These are phyloP conservation scores for Globisporangium nodosum DNA, from an alignment of 352 stramenopile species.

Conservation along the genomic window DNA sequence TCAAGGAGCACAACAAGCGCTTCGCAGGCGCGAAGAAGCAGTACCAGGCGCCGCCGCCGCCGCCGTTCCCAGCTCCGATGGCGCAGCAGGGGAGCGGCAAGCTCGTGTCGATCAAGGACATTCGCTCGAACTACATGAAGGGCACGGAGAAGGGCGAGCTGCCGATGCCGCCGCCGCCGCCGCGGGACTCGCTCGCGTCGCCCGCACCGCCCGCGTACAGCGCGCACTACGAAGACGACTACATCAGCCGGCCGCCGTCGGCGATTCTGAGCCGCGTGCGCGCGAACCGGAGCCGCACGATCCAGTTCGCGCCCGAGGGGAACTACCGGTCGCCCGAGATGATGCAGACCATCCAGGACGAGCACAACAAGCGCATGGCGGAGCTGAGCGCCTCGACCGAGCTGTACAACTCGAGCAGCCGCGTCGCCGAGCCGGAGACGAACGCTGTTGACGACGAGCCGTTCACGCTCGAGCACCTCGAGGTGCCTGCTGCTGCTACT, in stretches of 20 bases:
- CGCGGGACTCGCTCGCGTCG: background rate
- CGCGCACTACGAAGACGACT: slow-evolving; percentile 11
- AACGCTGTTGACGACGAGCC: slow-evolving; percentile 10
- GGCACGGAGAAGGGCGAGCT: slow-evolving; percentile 11
- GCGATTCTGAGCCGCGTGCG: slow-evolving; percentile 40
- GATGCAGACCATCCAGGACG: slow-evolving; percentile 30
- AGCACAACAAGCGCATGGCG: slow-evolving; percentile 38
- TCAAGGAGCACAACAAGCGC: slow-evolving; percentile 8
- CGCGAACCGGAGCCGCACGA: slow-evolving; percentile 35
- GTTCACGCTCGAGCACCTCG: slow-evolving; percentile 13
- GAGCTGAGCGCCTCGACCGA: slow-evolving; percentile 13
- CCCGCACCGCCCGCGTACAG: background rate
- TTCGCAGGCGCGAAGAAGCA: slow-evolving; percentile 10
- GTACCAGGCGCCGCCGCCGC: background rate
- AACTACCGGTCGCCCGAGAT: slow-evolving; percentile 27
- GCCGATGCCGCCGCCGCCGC: background rate
- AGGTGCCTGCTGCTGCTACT: background rate
- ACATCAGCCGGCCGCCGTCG: slow-evolving; percentile 27
- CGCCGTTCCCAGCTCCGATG: background rate
- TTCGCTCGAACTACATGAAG: slow-evolving; percentile 17
- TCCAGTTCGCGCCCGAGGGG: slow-evolving; percentile 29
- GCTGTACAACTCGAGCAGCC: slow-evolving; percentile 9
- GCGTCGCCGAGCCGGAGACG: slow-evolving; percentile 6
- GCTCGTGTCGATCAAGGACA: slow-evolving; percentile 35
- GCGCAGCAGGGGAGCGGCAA: slow-evolving; percentile 18